Conservation (phyloP, 2,329 filamentous ascomycete genomes). For the Iodosphaeria phyllophila region DNA sequence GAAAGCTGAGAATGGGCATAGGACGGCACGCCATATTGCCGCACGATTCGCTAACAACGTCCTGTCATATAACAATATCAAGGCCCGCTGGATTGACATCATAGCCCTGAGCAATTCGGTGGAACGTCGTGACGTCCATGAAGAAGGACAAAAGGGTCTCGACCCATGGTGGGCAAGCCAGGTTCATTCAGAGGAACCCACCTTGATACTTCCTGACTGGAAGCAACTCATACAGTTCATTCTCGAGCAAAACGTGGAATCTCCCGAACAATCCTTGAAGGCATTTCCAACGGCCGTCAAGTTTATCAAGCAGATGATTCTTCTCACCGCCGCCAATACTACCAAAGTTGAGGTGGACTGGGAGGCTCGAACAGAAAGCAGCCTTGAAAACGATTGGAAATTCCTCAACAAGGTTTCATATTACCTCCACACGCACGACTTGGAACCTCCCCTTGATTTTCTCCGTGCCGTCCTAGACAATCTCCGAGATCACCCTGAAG, state of each 20-base stretch:
- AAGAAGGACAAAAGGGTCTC: constrained; percentile 77
- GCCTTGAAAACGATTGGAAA: constrained; percentile 47
- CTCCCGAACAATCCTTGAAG: constrained; percentile 21
- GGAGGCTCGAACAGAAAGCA: constrained; percentile 60
- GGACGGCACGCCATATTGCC: constrained; percentile 63
- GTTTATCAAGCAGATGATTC: constrained; percentile 41
- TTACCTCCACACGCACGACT: no score
- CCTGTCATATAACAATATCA: constrained; percentile 58
- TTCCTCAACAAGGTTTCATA: constrained; percentile 18
- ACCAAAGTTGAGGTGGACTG: constrained; percentile 59
- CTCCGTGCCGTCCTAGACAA: constrained; percentile 38
- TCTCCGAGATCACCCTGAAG: constrained; percentile 23
- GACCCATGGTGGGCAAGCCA: constrained; percentile 38
- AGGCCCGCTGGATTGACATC: constrained; percentile 76
- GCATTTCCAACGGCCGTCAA: constrained; percentile 51
- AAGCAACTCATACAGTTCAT: constrained; percentile 22
- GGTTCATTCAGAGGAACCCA: constrained; percentile 14
- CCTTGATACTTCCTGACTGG: constrained; percentile 28
- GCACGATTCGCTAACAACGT: constrained; percentile 84
- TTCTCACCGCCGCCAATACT: constrained; percentile 27
- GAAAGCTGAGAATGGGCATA: constrained; percentile 33
- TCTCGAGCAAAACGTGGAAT: constrained; percentile 20
- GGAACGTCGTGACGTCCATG: constrained; percentile 65
- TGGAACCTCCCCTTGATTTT: no score
- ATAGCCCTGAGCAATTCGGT: constrained; percentile 50